Percentiles rank a stretch among this genome's conserved stretches.
These are phyloP conservation scores for Globisporangium barbulae DNA, from an alignment of 352 stramenopile genomes.

Conservation along the genomic window DNA sequence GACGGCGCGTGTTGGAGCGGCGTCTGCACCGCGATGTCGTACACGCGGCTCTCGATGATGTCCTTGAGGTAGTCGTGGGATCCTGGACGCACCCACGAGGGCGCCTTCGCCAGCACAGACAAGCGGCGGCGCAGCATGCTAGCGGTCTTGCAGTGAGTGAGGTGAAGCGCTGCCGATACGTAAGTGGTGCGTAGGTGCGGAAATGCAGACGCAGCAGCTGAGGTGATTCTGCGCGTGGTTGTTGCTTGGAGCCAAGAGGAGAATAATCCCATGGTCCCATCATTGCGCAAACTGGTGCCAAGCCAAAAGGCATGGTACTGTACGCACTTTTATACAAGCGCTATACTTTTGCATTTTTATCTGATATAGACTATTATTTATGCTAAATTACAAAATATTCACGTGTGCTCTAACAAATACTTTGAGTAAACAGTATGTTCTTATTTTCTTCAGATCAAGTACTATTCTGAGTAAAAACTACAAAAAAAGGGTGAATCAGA, in stretches of 20 bases:
- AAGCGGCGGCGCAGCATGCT: slow-evolving; percentile 41
- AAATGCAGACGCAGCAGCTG: not conserved
- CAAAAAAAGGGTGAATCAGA: too few relatives aligned
- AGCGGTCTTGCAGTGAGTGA: not conserved
- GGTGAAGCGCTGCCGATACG: too few relatives aligned
- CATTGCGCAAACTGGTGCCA: slow-evolving; percentile 13
- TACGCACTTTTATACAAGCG: not conserved
- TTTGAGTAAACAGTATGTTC: too few relatives aligned
- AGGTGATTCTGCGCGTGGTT: not conserved
- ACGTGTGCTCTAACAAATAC: too few relatives aligned
- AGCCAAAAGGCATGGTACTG: not conserved
- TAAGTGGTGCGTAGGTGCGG: not conserved
- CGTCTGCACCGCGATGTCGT: slow-evolving; percentile 78
- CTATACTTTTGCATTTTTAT: not conserved
- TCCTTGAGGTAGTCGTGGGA: slow-evolving; percentile 77
- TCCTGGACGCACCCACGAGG: slow-evolving; percentile 62
- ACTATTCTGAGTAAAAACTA: too few relatives aligned
- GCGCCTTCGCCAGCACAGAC: slow-evolving; percentile 24
- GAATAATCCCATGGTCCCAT: slow-evolving; percentile 6
- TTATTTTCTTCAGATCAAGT: too few relatives aligned
- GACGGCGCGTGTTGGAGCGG: slow-evolving; percentile 56
- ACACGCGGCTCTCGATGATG: slow-evolving; percentile 79
- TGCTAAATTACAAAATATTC: too few relatives aligned
- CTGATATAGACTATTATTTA: not conserved
- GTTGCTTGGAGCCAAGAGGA: slow-evolving; percentile 7